Percentiles rank a stretch among this genome's conserved stretches.
Evolutionary conservation across 2,329 filamentous ascomycete genomes (phyloP).

Genomic region (Corinectria fuckeliana): DNA sequence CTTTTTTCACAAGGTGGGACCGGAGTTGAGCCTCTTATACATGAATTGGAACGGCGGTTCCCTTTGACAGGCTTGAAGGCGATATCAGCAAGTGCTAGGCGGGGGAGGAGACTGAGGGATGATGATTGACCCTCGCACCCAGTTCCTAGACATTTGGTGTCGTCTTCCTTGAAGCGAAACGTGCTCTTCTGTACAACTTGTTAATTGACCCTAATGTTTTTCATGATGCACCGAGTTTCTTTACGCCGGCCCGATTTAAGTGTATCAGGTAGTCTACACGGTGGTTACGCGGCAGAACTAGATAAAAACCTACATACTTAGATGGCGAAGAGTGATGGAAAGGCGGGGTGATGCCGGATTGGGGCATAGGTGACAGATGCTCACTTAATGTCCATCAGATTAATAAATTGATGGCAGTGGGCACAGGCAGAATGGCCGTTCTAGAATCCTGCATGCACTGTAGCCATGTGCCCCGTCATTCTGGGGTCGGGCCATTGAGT

Average conservation of each 20-base stretch:
- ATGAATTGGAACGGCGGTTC: neutral
- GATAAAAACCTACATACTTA: neutral
- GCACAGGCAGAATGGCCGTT: neutral
- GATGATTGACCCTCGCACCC: slow-evolving; percentile 4
- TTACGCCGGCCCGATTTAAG: neutral
- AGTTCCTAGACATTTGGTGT: neutral
- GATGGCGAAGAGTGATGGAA: neutral
- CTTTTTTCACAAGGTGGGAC: neutral
- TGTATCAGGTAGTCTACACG: neutral
- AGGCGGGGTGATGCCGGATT: neutral
- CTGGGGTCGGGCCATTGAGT: neutral
- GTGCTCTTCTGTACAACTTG: neutral
- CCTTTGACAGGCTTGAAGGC: slow-evolving; percentile 6
- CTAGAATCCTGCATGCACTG: slow-evolving; percentile 8
- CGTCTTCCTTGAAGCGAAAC: neutral
- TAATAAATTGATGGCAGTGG: neutral
- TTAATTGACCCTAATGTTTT: neutral
- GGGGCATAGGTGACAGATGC: neutral
- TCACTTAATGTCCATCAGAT: too few relatives aligned
- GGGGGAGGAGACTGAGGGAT: slow-evolving; percentile 2
- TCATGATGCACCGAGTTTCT: neutral
- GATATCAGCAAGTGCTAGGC: neutral
- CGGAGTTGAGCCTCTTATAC: neutral
- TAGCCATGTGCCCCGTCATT: neutral
- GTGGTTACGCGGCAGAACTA: neutral